Evolutionary conservation across 1,284 basidiomycete species (phyloP), one percentile per base, ranked within the genome.

Genomic region (Naganishia sp.): DNA sequence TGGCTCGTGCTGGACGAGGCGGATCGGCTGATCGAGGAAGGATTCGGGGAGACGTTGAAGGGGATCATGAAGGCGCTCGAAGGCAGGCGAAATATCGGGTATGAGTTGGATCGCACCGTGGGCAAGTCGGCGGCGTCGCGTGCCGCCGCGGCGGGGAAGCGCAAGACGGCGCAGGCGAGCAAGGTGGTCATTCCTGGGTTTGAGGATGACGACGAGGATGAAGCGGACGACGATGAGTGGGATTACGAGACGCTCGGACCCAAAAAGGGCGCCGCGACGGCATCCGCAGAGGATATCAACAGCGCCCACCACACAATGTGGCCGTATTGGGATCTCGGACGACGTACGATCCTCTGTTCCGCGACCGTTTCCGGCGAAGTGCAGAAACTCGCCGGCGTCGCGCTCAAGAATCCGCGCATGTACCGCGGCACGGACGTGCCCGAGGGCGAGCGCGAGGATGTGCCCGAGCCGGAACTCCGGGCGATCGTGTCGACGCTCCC

Each of bases 1-100:
- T 99, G 95, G 92, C 84, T 99, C 18, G 88, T 99, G 0, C 85
- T 99, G 36, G 96, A 99, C 75, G 96, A 99, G 81, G 95, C 96
- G 2, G 96, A 99, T 80, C 83, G 94, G 13, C 78, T 90, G 48
- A 88, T 89, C 84, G 88, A 90, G 73, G 82, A 87, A 48, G 85
- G 86, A 0, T 85, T 87, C 68, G 86, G 86, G 71, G 85, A 86
- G 72, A 84, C 83, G 0, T 83, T 87, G 65, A 86, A 85, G 55
- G 94, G 92, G 0, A 97, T 99, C 72, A 81, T 98, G 63, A 86
- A 88, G 73, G 88, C 89, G 15, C 78, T 97, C 16, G 91, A 95
- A 66, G 91, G 91, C 0, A 83, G 92, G 68, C 79, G 85, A 69
- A 87, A 85, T 73, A 84, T 90, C 33, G 91, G 88, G 39, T 80